Conservation (phyloP, 225 moss, liverwort and hornwort genomes). For the Marchantia paleacea region DNA sequence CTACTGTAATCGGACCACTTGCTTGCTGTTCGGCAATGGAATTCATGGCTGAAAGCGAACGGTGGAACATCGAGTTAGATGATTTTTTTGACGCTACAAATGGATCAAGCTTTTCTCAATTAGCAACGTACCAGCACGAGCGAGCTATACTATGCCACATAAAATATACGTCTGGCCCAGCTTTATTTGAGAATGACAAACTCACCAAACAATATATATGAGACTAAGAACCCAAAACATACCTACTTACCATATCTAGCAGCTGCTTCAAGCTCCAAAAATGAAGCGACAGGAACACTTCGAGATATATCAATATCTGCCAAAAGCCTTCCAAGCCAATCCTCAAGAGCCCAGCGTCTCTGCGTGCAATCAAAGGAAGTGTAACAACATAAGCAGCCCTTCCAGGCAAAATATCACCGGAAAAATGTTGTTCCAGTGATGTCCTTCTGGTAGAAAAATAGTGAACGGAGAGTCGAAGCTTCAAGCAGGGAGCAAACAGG, state of each 20-base stretch:
- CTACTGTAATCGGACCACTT: conserved; percentile 39
- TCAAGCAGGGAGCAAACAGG: background rate
- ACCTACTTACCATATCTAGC: conserved; percentile 76
- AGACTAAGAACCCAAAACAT: background rate
- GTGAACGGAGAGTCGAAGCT: background rate
- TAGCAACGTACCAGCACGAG: background rate
- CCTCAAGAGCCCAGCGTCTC: conserved; percentile 90
- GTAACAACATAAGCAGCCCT: background rate
- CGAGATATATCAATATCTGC: conserved; percentile 93
- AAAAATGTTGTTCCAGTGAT: background rate
- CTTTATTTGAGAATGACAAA: background rate
- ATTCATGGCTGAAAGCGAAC: conserved; percentile 37
- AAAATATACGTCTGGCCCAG: background rate
- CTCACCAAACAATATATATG: background rate
- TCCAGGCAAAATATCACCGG: background rate
- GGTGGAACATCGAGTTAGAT: background rate
- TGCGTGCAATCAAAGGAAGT: conserved; percentile 28
- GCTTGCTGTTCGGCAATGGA: conserved; percentile 80
- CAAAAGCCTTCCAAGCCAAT: conserved; percentile 85
- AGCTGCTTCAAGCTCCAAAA: conserved; percentile 95
- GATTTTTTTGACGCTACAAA: background rate
- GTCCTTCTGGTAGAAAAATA: background rate
- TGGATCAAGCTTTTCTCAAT: background rate
- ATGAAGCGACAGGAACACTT: conserved; percentile 90
- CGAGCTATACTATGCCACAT: background rate